Percentiles rank a stretch among this genome's conserved stretches.
Evolutionary conservation across 371 early-diverging fungal species (phyloP).

Genomic region (Sporodiniella umbellata): DNA sequence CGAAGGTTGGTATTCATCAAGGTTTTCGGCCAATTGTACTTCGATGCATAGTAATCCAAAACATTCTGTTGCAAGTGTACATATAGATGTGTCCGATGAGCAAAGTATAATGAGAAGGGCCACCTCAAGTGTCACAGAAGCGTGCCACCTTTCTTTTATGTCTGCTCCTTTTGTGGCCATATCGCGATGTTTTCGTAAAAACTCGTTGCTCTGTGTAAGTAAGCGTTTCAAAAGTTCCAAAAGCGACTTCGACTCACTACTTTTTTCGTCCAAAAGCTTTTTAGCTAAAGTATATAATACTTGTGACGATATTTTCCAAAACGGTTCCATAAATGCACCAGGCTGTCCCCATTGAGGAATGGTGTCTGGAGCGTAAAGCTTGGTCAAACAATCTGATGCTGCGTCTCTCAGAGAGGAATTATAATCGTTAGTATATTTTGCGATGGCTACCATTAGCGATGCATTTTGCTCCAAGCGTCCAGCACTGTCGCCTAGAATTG

Average conservation of each 20-base stretch:
- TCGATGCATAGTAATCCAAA: conserved; percentile 58
- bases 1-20: conserved; percentile 42
- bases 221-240: conserved; percentile 65
- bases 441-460: conserved; percentile 54
- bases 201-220: conserved; percentile 61
- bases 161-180: conserved; percentile 51
- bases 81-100: conserved; percentile 64
- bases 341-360: conserved; percentile 57
- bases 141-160: conserved; percentile 64
- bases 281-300: conserved; percentile 41
- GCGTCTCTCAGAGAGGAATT: conserved; percentile 51
- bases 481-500: conserved; percentile 38
- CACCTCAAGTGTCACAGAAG: conserved; percentile 69
- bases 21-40: conserved; percentile 51
- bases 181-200: conserved; percentile 56
- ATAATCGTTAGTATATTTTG: conserved; percentile 56
- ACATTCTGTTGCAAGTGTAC: conserved; percentile 50
- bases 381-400: conserved; percentile 64
- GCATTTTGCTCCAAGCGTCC: conserved; percentile 53
- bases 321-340: conserved; percentile 47
- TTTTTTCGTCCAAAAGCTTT: conserved; percentile 47
- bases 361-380: conserved; percentile 48
- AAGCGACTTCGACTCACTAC: conserved; percentile 53
- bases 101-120: conserved; percentile 69
- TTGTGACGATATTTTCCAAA: conserved; percentile 59